Evolutionary conservation across 1,139 yeast species (phyloP).

Genomic region (Waltiozyma sp.): DNA sequence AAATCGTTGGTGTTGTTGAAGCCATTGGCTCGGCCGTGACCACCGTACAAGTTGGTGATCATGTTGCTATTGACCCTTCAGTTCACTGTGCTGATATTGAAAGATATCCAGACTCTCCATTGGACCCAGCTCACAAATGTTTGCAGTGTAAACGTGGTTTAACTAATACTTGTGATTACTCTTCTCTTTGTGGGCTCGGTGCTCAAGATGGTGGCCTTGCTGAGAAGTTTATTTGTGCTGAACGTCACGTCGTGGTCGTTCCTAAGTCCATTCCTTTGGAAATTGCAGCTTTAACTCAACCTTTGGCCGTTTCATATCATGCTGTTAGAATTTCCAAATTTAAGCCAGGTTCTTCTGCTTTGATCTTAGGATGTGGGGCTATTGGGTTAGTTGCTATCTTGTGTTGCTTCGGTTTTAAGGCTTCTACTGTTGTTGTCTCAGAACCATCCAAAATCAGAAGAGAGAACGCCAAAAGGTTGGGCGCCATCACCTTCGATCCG

Average conservation of each 20-base stretch:
- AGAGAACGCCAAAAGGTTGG: slow-evolving; percentile 28
- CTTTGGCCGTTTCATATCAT: slow-evolving; percentile 37
- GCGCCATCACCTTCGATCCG: slow-evolving; percentile 33
- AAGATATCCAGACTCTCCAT: slow-evolving; percentile 18
- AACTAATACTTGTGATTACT: slow-evolving; percentile 35
- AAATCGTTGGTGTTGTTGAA: slow-evolving; percentile 30
- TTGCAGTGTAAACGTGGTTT: slow-evolving; percentile 32
- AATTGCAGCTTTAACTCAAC: slow-evolving; percentile 36
- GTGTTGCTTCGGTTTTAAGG: slow-evolving; percentile 34
- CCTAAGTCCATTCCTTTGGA: slow-evolving; percentile 30
- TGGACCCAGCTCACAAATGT: slow-evolving; percentile 22
- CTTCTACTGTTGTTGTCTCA: slow-evolving; percentile 28
- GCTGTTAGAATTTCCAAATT: slow-evolving; percentile 32
- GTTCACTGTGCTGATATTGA: slow-evolving; percentile 35
- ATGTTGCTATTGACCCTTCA: slow-evolving; percentile 40
- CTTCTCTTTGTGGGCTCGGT: slow-evolving; percentile 35
- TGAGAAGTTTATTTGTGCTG: slow-evolving; percentile 30
- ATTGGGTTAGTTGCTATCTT: slow-evolving; percentile 39
- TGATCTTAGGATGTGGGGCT: slow-evolving; percentile 40
- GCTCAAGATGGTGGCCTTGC: slow-evolving; percentile 36
- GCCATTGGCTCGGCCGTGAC: slow-evolving; percentile 27
- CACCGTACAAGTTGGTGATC: slow-evolving; percentile 26
- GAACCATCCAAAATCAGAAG: slow-evolving; percentile 36
- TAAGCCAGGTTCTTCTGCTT: slow-evolving; percentile 29
- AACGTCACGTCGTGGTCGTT: slow-evolving; percentile 27